Base-by-base conservation (phyloP, 805 yeast species). In the Phaffomyces thermotolerans region DNA sequence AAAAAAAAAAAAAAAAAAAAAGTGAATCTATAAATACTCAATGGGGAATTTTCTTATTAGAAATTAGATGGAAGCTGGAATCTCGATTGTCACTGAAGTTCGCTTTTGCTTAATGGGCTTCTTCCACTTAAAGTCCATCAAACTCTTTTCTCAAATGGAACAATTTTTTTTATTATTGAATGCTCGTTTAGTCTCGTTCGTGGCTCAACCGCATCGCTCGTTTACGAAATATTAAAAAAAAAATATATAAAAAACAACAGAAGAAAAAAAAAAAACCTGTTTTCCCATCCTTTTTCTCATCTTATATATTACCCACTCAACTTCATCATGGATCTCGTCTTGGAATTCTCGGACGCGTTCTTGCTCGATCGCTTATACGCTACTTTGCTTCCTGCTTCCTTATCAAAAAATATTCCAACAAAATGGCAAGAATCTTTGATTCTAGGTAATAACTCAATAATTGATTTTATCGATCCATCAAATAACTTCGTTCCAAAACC, bases 301-400 rank as follows among this genome's bases (percentile, higher is more conserved):
- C n/a, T n/a, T n/a, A n/a, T n/a, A n/a, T n/a, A n/a, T n/a, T n/a
- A n/a, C n/a, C 34, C 35, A 33, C 35, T 18, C 13, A 10, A 33
- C 17, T 8, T 18, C 39, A 30, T 23, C 22, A 91, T 93, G 99
- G 99, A 93, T 82, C 69, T 93, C 58, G 89, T 88, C 22, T 73
- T 93, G 41, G 99, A 93, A 64, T 68, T 79, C 22, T 66, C 71
- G 37, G 99, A 93, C 65, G 72, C 85, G 39, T 85, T 67, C 54
- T 56, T 79, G 25, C 75, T 91, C 40, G 99, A 93, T 67, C 72
- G 69, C 60, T 67, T 78, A 15, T 91, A 89, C 56, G 85, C 97
- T 27, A 66, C 66, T 34, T 48, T 78, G 3, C 67, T 87, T 38
- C 96, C 96, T 14, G 68, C 72, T 8, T 65, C 78, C 9, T 62